phyloP scores from a whole-genome alignment of 495 filamentous ascomycete species.

The Hyaloscypha variabilis region DNA sequence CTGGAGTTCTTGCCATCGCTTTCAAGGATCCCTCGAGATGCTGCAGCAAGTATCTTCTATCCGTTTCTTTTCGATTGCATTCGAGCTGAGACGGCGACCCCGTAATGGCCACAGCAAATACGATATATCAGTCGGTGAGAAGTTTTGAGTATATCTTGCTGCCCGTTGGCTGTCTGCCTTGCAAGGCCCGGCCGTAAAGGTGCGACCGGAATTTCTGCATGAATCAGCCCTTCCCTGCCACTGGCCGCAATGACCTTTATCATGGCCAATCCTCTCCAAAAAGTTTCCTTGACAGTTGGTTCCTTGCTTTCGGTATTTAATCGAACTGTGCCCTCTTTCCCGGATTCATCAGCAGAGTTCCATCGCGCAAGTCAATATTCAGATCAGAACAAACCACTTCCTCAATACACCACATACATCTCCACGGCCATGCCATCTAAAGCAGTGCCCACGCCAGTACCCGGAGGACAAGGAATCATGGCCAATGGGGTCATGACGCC shows the following conservation, averaged over 20 bases:
- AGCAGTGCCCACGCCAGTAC: neutral
- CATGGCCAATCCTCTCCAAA: neutral
- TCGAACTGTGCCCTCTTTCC: neutral
- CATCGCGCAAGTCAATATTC: neutral
- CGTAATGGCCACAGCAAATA: neutral
- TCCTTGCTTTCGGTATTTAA: neutral
- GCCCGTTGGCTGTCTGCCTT: neutral
- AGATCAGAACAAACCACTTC: neutral
- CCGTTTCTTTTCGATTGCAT: neutral
- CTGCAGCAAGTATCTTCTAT: neutral
- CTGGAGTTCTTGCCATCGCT: too few species aligned
- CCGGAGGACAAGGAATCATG: neutral
- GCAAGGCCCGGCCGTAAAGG: neutral
- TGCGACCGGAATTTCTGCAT: neutral
- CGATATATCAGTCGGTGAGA: neutral
- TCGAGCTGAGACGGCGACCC: neutral
- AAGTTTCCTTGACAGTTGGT: neutral
- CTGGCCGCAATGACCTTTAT: neutral
- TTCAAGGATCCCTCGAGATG: too few species aligned
- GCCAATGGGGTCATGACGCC: neutral
- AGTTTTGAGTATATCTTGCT: neutral
- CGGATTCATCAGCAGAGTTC: neutral
- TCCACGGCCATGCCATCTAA: neutral
- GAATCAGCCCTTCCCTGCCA: slow-evolving; percentile 1
- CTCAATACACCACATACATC: neutral